Conservation (phyloP, 2,329 filamentous ascomycete species). For the Aschersonia sp. region DNA sequence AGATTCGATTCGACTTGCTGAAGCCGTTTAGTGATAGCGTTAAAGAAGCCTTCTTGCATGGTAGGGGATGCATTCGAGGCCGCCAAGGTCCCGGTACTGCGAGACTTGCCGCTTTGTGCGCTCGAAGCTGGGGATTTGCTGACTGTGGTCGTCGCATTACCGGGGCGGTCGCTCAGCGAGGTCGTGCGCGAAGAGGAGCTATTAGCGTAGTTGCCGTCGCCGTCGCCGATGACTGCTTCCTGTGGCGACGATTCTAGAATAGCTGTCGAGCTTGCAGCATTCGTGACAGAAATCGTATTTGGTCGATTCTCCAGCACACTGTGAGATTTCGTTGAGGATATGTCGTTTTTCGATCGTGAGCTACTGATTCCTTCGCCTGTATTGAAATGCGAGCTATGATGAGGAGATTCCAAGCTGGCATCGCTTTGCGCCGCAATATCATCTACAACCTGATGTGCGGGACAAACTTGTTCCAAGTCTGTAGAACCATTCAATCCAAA, state of each 20-base stretch:
- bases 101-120: constrained; percentile 11
- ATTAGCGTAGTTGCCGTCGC: neutral
- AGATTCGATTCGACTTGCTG: constrained; percentile 86
- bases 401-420: neutral
- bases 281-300: neutral
- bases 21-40: constrained; percentile 84
- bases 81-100: constrained; percentile 13
- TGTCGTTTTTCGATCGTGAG: neutral
- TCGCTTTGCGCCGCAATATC: neutral
- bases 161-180: constrained; percentile 1
- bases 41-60: constrained; percentile 96
- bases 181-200: neutral
- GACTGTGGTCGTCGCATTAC: constrained; percentile 2
- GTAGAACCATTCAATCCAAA: neutral
- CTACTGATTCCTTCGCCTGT: neutral
- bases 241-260: neutral
- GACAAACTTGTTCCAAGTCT: constrained; percentile 1
- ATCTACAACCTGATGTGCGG: neutral
- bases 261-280: neutral
- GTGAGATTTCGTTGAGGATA: neutral
- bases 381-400: neutral
- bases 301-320: neutral
- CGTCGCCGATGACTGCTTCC: neutral
- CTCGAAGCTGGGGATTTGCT: constrained; percentile 4
- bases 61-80: constrained; percentile 44